A percentile compares a stretch with the other conserved stretches of the same genome.
phyloP scores from a whole-genome alignment of 192 early-diverging fungal genomes.

The Backusella tuberculispora region DNA sequence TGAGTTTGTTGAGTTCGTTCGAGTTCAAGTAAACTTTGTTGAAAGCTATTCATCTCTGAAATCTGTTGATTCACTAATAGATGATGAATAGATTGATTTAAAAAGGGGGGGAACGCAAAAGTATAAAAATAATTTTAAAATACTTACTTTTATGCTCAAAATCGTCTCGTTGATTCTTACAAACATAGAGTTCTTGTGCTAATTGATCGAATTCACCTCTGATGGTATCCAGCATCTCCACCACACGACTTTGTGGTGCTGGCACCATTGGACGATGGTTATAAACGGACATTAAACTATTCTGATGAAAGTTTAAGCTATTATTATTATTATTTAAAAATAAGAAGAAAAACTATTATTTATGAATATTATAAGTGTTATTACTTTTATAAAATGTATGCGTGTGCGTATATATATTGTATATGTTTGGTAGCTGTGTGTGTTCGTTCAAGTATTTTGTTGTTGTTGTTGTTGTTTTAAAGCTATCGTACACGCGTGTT shows the following conservation, averaged over 20 bases:
- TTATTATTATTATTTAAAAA: too few species aligned
- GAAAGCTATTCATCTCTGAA: constrained; percentile 77
- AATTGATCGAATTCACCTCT: constrained; percentile 78
- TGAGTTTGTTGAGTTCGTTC: constrained; percentile 80
- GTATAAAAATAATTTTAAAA: neutral
- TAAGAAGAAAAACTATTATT: neutral
- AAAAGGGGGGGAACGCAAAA: neutral
- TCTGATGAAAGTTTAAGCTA: neutral
- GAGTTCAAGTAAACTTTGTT: constrained; percentile 79
- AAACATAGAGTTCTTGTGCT: constrained; percentile 70
- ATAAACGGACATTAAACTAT: constrained; percentile 51
- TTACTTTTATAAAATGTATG: neutral
- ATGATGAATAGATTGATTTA: constrained; percentile 23
- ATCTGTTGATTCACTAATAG: constrained; percentile 71
- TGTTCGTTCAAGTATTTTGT: too few species aligned
- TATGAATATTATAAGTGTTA: neutral
- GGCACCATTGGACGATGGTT: constrained; percentile 83
- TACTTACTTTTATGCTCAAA: constrained; percentile 84
- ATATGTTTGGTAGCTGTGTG: neutral
- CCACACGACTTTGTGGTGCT: constrained; percentile 62
- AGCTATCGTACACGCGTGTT: constrained; percentile 3
- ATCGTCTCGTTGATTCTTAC: constrained; percentile 81
- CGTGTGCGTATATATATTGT: neutral
- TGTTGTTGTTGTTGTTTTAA: neutral
- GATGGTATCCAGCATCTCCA: constrained; percentile 81